Percentiles rank a stretch among this genome's conserved stretches.
phyloP scores from a whole-genome alignment of 371 early-diverging fungal species.

The Rhizopus stolonifer region DNA sequence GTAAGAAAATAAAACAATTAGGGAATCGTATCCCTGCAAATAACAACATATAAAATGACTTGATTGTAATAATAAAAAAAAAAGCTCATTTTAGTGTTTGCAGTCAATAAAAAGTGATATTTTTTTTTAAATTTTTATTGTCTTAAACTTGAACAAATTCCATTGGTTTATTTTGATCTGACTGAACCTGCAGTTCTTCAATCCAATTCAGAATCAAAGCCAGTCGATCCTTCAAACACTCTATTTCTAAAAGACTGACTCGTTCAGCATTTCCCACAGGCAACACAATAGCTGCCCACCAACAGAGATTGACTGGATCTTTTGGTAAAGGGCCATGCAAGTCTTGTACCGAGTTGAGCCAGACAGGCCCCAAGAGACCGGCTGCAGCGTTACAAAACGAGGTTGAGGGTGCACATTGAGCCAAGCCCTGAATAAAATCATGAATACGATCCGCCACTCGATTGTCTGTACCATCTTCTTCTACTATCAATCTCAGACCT shows the following conservation, averaged over 20 bases:
- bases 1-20: no score
- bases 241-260: conserved; percentile 38
- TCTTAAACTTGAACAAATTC: no score
- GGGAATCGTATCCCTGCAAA: no score
- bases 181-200: conserved; percentile 31
- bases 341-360: conserved; percentile 30
- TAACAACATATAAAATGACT: no score
- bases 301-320: conserved; percentile 50
- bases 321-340: conserved; percentile 29
- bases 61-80: no score
- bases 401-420: conserved; percentile 15
- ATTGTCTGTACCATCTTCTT: neutral
- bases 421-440: conserved; percentile 24
- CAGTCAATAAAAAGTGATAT: no score
- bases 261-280: conserved; percentile 52
- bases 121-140: no score
- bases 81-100: no score
- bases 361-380: conserved; percentile 27
- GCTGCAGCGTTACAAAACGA: conserved; percentile 17
- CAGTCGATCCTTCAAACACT: conserved; percentile 41
- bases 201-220: conserved; percentile 49
- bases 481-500: neutral
- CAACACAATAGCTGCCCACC: conserved; percentile 58
- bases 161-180: no score
- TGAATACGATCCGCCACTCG: conserved; percentile 20